Base-by-base conservation (phyloP, 306 rosid species). In the Medicago truncatula region DNA sequence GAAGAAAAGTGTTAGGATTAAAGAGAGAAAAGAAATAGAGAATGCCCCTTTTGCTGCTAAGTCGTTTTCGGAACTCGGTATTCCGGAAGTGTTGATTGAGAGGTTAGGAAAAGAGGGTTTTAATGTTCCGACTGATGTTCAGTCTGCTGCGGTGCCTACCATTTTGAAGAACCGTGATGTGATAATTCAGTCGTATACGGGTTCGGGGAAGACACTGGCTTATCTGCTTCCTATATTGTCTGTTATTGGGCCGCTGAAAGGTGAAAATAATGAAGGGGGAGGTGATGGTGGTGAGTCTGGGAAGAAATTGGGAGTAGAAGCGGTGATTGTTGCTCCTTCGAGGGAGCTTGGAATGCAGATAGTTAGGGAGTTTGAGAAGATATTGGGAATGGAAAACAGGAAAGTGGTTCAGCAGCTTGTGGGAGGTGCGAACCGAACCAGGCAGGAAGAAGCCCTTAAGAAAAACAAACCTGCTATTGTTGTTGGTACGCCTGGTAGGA, bases 321-420 rank as follows among this genome's bases (percentile, higher is more conserved):
- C 93, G 8, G 88, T 92, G 21, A 71, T 95, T 78, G 86, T 95
- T 79, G 98, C 97, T 76, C 98, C 98, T 62, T 95, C 98, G 23
- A 90, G 98, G 82, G 98, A 95, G 85, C 85, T 95, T 62, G 97
- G 89, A n/a, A 95, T 92, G 98, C 98, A 95, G 80, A 95, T 92
- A 66, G 98, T 95, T 67, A 86, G 98, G 76, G 98, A 95, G 88
- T 77, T 95, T 73, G 98, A 95, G 87, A 95, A 84, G 88, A 84
- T 92, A 81, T 74, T 92, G 40, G 98, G 98, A 66, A 86, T 82
- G 67, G 85, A 73, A 49, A 79, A 91, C 79, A 92, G 76, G 78
- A 88, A 78, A 74, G 84, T 67, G 8, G 98, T 95, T 78, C 97
- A 95, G 86, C 96, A 95, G 89, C 97, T 95, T 62, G 97, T 95